Evolutionary conservation across 1,139 yeast genomes (phyloP), one percentile per base, ranked within the genome.

Genomic region (Hemisphaericaspora lyxosophila): DNA sequence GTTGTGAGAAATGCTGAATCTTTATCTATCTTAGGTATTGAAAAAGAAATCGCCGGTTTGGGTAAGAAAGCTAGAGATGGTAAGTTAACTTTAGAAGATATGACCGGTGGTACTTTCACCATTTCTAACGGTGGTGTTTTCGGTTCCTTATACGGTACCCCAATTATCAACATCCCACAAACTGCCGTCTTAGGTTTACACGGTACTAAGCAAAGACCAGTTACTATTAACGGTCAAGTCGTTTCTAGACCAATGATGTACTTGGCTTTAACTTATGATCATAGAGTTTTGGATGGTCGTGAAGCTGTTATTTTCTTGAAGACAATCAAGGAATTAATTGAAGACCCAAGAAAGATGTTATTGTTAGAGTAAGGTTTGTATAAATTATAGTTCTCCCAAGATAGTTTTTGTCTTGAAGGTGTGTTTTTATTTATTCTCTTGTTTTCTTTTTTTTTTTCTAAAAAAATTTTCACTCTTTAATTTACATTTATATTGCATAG

Each of bases 201-300:
- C 60, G 97, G 97, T 66, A 87, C 87, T 56, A 94, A 92, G 75
- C 92, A 92, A 67, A 89, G 98, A 75, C 95, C 98, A 38, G 96
- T 92, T 43, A 94, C 94, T 45, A 90, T 92, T 45, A 84, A 92
- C 53, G 98, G 98, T 40, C 92, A 92, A 75, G 79, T 92, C 54
- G 98, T 87, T 53, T 79, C 94, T 31, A 86, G 97, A 75, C 99
- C 99, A 65, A 92, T 92, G 98, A 94, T 94, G 98, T 94, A 92
- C 79, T 73, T 94, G 61, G 99, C 99, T 41, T 82, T 92, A 67
- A 92, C 98, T 44, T 92, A 92, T 65, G 99, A 92, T 64, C 99
- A 92, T 75, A 85, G 98, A 77, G 84, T 92, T 60, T 78, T 94
- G 62, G 99, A 92, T 63, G 99, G 99, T 55, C 86, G 98, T 72